Base-by-base conservation (phyloP, 2,329 filamentous ascomycete species). In the Colletotrichum agaves region DNA sequence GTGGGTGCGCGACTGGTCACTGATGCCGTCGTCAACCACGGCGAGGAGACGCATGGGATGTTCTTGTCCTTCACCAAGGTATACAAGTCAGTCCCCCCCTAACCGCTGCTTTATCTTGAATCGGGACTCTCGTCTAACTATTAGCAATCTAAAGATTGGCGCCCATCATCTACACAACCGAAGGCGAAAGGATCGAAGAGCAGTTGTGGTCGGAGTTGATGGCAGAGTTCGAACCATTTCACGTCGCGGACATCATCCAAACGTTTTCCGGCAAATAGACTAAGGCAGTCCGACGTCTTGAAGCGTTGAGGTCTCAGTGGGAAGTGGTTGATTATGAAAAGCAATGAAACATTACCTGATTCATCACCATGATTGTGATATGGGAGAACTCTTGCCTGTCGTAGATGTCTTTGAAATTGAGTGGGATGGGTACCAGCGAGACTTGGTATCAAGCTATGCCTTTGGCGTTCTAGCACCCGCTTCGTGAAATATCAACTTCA, bases 1-100 rank as follows among this genome's bases (percentile, higher is more conserved):
- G 71, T 79, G 4, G 84, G 80, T 2, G 82, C 81, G 1, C 80
- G 77, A 57, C 80, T 78, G 1, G 83, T 81, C 68, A 59, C 85
- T 3, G 82, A 86, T 71, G 83, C 83, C 1, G 74, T 73, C 0
- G 74, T 82, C 0, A 72, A 76, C 4, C 78, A 85, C 66, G 84
- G 83, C 0, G 77, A 76, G 57, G 82, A 85, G 72, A 81, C 80
- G 1, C 84, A 86, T 72, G 83, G 82, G 2, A 11, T 39, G 15
- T 39, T 39, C 37, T 15, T 39, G 37, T 39, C 37, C 11, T 39
- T 39, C 15, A 39, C 37, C 37, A 39, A 39, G 37, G 4, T 39
- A 39, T 39, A 12, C 37, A 39, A 39, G 37, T 39, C 37, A 39
- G 37, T 39, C 10, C 23, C 5, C 23, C 37, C 37, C 37, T 7